A percentile compares a stretch with the other conserved stretches of the same genome.
Conservation (phyloP, 305 asterid species). For the Fraxinus nigra region DNA sequence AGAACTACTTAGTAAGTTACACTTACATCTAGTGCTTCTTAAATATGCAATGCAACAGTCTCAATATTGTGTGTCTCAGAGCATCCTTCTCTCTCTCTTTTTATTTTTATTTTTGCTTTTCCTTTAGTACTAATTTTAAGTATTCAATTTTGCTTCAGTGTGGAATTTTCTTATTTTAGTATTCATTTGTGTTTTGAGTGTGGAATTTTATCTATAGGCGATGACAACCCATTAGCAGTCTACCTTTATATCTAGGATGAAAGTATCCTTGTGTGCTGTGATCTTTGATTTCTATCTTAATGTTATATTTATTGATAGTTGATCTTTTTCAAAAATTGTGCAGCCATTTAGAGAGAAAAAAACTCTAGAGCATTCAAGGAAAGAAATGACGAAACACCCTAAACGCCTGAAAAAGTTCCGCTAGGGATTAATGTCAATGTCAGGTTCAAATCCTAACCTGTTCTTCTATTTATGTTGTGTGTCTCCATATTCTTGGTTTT, state of each 20-base stretch:
- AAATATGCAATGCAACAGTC: not conserved
- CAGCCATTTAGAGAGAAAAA: conserved; percentile 59
- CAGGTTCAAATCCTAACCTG: conserved; percentile 5
- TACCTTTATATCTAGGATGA: not conserved
- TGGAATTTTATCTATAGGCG: not conserved
- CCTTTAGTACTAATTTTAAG: not conserved
- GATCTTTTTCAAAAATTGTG: conserved; percentile 15
- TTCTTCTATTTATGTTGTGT: not conserved
- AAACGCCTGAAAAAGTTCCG: conserved; percentile 60
- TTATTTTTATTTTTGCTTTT: too few relatives aligned
- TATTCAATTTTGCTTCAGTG: not conserved
- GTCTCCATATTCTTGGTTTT: not conserved
- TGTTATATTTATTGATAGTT: not conserved
- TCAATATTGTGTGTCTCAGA: not conserved
- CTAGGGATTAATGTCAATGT: conserved; percentile 28
- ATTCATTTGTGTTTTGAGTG: not conserved
- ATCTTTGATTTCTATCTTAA: conserved; percentile 5
- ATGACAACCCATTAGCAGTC: not conserved
- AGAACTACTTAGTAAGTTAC: not conserved
- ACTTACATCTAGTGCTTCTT: not conserved
- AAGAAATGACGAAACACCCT: conserved; percentile 51
- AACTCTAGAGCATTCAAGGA: conserved; percentile 47
- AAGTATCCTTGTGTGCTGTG: not conserved
- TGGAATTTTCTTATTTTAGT: not conserved
- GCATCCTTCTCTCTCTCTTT: not conserved